These are phyloP conservation scores for Fusarium illudens DNA, from an alignment of 2,329 filamentous ascomycete species.

Conservation along the genomic window DNA sequence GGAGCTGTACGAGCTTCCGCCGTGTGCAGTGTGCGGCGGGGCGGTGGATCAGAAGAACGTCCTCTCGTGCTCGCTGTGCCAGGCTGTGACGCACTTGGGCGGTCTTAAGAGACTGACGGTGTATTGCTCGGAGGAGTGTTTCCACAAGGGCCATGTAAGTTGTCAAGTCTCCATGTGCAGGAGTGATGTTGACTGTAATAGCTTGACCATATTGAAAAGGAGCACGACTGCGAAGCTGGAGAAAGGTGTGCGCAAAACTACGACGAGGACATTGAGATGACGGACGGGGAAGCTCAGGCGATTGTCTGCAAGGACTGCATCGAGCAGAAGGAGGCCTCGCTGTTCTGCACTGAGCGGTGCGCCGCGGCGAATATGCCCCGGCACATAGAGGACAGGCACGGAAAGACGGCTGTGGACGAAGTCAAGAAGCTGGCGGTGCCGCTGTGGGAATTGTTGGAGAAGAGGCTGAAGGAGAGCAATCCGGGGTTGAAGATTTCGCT, in stretches of 20 bases:
- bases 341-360: slow-evolving; percentile 56
- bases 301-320: slow-evolving; percentile 56
- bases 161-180: not conserved
- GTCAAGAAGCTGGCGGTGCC: slow-evolving; percentile 33
- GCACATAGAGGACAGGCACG: slow-evolving; percentile 50
- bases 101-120: slow-evolving; percentile 49
- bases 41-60: slow-evolving; percentile 48
- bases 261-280: slow-evolving; percentile 54
- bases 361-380: slow-evolving; percentile 52
- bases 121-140: slow-evolving; percentile 57
- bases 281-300: slow-evolving; percentile 39
- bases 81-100: slow-evolving; percentile 52
- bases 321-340: slow-evolving; percentile 44
- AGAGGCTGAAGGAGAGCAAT: slow-evolving; percentile 44
- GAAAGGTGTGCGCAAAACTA: slow-evolving; percentile 51
- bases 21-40: slow-evolving; percentile 52
- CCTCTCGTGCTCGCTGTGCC: slow-evolving; percentile 56
- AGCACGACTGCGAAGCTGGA: slow-evolving; percentile 54
- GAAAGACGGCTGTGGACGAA: slow-evolving; percentile 37
- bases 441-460: slow-evolving; percentile 39
- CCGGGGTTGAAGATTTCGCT: slow-evolving; percentile 45
- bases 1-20: slow-evolving; percentile 50
- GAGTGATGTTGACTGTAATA: slow-evolving; percentile 42
- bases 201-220: slow-evolving; percentile 50
- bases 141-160: slow-evolving; percentile 53